A percentile compares a stretch with the other conserved stretches of the same genome.
phyloP scores from a whole-genome alignment of 305 asterid species.

The Fraxinus floribunda region DNA sequence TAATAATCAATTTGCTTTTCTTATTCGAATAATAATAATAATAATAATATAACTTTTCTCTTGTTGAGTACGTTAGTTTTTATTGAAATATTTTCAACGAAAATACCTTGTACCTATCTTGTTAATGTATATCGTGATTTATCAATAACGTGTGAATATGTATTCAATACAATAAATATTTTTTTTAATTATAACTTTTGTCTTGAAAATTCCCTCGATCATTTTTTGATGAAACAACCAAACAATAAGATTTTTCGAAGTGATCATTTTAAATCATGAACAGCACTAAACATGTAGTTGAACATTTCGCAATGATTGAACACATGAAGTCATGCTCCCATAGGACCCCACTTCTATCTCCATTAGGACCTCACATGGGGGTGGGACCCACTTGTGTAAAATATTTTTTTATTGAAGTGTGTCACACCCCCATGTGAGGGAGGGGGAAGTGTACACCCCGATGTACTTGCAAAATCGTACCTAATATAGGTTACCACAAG shows the following conservation, averaged over 20 bases:
- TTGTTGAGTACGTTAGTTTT: neutral
- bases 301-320: neutral
- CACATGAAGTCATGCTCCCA: neutral
- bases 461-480: neutral
- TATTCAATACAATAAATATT: neutral
- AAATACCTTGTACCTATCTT: neutral
- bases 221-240: too few relatives aligned
- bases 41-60: neutral
- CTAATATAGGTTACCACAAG: neutral
- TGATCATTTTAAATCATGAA: too few relatives aligned
- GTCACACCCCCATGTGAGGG: neutral
- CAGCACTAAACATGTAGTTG: neutral
- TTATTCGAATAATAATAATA: neutral
- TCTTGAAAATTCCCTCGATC: neutral
- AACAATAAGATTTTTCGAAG: too few relatives aligned
- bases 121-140: neutral
- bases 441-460: too few relatives aligned
- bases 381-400: too few relatives aligned
- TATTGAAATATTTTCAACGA: too few relatives aligned
- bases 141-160: neutral
- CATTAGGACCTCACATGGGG: too few relatives aligned
- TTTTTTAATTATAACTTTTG: too few relatives aligned
- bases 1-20: neutral
- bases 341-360: neutral
- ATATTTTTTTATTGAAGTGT: too few relatives aligned